Conservation (phyloP, 106 monocot species). For the Posidonia australis region DNA sequence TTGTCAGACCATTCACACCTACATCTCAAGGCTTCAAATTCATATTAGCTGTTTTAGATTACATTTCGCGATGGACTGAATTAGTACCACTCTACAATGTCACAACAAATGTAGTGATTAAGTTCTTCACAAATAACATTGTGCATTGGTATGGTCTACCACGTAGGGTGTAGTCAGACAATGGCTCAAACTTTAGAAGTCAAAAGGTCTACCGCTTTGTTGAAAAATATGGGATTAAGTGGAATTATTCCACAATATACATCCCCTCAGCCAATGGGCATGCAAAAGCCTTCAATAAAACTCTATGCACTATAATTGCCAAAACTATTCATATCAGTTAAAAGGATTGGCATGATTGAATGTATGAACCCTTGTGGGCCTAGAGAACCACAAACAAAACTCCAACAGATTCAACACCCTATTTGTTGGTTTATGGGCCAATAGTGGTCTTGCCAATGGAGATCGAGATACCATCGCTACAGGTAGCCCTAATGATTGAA, state of each 20-base stretch:
- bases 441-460: too few relatives aligned
- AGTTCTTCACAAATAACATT: too few relatives aligned
- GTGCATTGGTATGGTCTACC: too few relatives aligned
- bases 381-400: neutral
- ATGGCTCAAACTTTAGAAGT: neutral
- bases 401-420: too few relatives aligned
- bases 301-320: too few relatives aligned
- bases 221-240: too few relatives aligned
- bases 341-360: neutral
- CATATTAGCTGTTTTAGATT: neutral
- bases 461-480: too few relatives aligned
- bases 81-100: neutral
- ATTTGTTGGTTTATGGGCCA: neutral
- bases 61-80: neutral
- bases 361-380: neutral
- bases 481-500: neutral
- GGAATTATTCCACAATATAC: too few relatives aligned
- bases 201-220: too few relatives aligned
- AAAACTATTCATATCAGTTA: neutral
- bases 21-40: neutral
- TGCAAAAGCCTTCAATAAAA: neutral
- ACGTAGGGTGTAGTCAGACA: neutral
- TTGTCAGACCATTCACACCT: neutral
- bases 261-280: neutral
- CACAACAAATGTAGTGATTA: neutral